phyloP scores from a whole-genome alignment of 2,329 filamentous ascomycete genomes.

The Teratosphaeria zuluensis region DNA sequence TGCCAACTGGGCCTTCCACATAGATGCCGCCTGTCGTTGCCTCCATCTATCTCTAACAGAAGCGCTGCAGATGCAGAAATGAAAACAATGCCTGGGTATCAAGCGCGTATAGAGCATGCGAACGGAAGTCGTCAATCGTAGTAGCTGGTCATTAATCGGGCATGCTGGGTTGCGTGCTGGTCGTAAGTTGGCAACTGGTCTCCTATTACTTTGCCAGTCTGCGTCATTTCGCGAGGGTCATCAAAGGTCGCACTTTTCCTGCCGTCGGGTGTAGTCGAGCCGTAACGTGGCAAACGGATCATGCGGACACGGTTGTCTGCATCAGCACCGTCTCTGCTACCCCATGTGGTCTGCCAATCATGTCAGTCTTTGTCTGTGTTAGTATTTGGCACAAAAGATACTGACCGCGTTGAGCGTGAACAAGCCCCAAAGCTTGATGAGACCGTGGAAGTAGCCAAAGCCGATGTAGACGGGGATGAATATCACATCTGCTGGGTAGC shows the following conservation, averaged over 20 bases:
- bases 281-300: constrained; percentile 32
- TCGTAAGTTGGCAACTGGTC: constrained; percentile 25
- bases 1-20: constrained; percentile 6
- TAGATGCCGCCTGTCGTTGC: constrained; percentile 13
- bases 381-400: constrained; percentile 11
- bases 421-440: constrained; percentile 84
- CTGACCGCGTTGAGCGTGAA: constrained; percentile 62
- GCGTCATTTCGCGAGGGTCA: constrained; percentile 6
- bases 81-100: constrained; percentile 22
- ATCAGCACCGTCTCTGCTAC: constrained; percentile 85
- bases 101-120: constrained; percentile 4
- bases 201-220: constrained; percentile 4
- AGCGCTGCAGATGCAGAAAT: constrained; percentile 18
- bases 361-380: constrained; percentile 8
- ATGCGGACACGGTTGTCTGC: constrained; percentile 67
- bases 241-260: constrained; percentile 25
- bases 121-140: constrained; percentile 20
- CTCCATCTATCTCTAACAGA: constrained; percentile 21
- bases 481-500: constrained; percentile 70
- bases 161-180: constrained; percentile 10
- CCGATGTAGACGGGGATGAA: constrained; percentile 76
- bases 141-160: constrained; percentile 9
- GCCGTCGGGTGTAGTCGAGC: constrained; percentile 18
- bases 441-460: constrained; percentile 86
- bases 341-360: constrained; percentile 72